Percentiles rank a stretch among this genome's conserved stretches.
Conservation (phyloP, 140 eudicot species). For the Bidens hawaiensis region DNA sequence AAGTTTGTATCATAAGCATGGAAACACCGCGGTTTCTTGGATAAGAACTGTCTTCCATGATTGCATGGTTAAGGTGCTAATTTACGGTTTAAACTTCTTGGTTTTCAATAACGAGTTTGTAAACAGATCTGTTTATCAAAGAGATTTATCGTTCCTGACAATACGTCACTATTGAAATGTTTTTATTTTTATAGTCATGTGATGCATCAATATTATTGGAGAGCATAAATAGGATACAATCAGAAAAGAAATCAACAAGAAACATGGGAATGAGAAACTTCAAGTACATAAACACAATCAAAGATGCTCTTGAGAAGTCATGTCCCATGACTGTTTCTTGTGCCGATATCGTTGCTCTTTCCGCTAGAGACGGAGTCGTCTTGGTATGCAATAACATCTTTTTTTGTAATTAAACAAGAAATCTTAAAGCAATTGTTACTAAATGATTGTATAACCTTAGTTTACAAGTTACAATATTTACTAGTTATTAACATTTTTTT, state of each 20-base stretch:
- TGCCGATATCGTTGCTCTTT: slow-evolving; percentile 78
- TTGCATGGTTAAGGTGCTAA: slow-evolving; percentile 62
- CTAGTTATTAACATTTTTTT: background rate
- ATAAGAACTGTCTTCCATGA: slow-evolving; percentile 75
- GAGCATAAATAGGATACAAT: slow-evolving; percentile 38
- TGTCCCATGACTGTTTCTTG: slow-evolving; percentile 86
- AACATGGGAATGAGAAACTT: slow-evolving; percentile 87
- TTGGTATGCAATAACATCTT: slow-evolving; percentile 36
- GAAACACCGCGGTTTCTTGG: slow-evolving; percentile 89
- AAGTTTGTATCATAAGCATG: slow-evolving; percentile 52
- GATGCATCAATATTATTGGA: slow-evolving; percentile 84
- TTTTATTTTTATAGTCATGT: slow-evolving; percentile 46
- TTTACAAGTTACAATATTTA: background rate
- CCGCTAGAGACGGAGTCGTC: slow-evolving; percentile 75
- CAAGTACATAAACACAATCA: slow-evolving; percentile 72
- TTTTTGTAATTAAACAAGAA: background rate
- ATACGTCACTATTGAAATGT: background rate
- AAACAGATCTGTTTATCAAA: background rate
- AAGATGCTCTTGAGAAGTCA: slow-evolving; percentile 56
- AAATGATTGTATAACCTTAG: background rate
- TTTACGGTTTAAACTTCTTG: background rate
- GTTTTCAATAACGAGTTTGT: background rate
- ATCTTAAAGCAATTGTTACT: background rate
- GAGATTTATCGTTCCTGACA: background rate
- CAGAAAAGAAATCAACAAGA: slow-evolving; percentile 53